phyloP scores from a whole-genome alignment of 2,329 filamentous ascomycete species.

The Aaosphaeria arxii region DNA sequence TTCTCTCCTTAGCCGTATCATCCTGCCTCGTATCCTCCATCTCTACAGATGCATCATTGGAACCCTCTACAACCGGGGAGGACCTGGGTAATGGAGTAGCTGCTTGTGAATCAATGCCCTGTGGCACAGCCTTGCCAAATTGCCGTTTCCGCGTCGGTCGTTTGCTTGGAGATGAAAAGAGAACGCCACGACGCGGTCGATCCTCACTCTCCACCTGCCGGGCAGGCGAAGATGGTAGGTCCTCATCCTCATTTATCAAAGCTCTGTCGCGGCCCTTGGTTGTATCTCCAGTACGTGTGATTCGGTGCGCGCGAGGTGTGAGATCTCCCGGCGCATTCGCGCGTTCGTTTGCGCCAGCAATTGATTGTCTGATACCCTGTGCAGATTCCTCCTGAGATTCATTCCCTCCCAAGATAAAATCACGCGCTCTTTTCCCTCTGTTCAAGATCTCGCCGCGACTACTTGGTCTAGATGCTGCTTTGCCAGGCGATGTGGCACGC shows the following conservation, averaged over 20 bases:
- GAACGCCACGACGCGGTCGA: slow-evolving; percentile 16
- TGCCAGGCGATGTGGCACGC: slow-evolving; percentile 12
- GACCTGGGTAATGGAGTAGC: neutral
- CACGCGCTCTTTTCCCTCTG: slow-evolving; percentile 19
- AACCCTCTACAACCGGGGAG: neutral
- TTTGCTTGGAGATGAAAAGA: slow-evolving; percentile 33
- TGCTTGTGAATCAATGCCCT: slow-evolving; percentile 12
- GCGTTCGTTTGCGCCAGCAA: neutral
- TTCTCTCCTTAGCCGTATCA: neutral
- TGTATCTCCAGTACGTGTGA: neutral
- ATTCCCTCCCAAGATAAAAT: slow-evolving; percentile 14
- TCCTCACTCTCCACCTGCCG: slow-evolving; percentile 12
- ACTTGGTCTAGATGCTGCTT: slow-evolving; percentile 6
- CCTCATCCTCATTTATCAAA: slow-evolving; percentile 7
- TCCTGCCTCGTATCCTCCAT: neutral
- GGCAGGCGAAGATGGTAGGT: slow-evolving; percentile 20
- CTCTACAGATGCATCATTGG: neutral
- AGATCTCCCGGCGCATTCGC: neutral
- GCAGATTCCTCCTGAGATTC: neutral
- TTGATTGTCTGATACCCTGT: neutral
- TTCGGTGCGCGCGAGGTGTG: neutral
- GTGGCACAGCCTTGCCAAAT: slow-evolving; percentile 8
- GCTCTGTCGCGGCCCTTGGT: neutral
- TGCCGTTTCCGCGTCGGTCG: slow-evolving; percentile 13
- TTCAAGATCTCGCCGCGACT: slow-evolving; percentile 10